phyloP scores from a whole-genome alignment of 371 early-diverging fungal genomes.

The Apophysomyces elegans region DNA sequence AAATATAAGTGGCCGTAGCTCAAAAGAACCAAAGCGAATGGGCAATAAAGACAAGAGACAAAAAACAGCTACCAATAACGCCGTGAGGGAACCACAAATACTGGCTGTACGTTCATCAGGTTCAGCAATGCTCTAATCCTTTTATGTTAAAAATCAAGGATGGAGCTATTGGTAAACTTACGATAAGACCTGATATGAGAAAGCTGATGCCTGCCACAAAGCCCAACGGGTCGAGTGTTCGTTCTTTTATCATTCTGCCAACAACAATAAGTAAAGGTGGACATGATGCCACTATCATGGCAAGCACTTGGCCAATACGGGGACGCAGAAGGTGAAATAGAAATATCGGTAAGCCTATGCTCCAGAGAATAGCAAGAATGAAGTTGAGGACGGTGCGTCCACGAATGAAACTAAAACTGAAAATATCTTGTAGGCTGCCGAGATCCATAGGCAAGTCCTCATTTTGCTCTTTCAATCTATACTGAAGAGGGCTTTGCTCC shows the following conservation, averaged over 20 bases:
- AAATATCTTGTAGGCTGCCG: slow-evolving; percentile 36
- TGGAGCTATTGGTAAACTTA: slow-evolving; percentile 11
- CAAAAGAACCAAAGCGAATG: slow-evolving; percentile 37
- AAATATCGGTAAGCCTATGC: slow-evolving; percentile 43
- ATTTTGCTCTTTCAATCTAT: slow-evolving; percentile 26
- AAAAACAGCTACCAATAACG: slow-evolving; percentile 38
- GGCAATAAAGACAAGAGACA: slow-evolving; percentile 46
- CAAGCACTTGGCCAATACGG: slow-evolving; percentile 38
- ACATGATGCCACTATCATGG: slow-evolving; percentile 42
- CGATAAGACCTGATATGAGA: slow-evolving; percentile 37
- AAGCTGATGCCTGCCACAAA: slow-evolving; percentile 39
- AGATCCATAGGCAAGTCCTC: slow-evolving; percentile 38
- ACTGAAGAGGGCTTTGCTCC: slow-evolving; percentile 2
- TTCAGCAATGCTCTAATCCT: slow-evolving; percentile 44
- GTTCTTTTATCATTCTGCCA: slow-evolving; percentile 33
- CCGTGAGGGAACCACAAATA: slow-evolving; percentile 41
- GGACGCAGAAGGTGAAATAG: slow-evolving; percentile 35
- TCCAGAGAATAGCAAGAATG: slow-evolving; percentile 42
- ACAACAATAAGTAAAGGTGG: slow-evolving; percentile 40
- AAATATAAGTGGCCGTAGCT: slow-evolving; percentile 39
- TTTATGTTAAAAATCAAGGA: background rate
- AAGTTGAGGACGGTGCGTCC: slow-evolving; percentile 40
- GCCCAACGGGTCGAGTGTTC: slow-evolving; percentile 30
- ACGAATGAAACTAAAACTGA: slow-evolving; percentile 36
- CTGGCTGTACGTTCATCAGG: slow-evolving; percentile 33